Evolutionary conservation across 139 green algal genomes (phyloP), one percentile per base, ranked within the genome.

Genomic region (Chlorella vulgaris): DNA sequence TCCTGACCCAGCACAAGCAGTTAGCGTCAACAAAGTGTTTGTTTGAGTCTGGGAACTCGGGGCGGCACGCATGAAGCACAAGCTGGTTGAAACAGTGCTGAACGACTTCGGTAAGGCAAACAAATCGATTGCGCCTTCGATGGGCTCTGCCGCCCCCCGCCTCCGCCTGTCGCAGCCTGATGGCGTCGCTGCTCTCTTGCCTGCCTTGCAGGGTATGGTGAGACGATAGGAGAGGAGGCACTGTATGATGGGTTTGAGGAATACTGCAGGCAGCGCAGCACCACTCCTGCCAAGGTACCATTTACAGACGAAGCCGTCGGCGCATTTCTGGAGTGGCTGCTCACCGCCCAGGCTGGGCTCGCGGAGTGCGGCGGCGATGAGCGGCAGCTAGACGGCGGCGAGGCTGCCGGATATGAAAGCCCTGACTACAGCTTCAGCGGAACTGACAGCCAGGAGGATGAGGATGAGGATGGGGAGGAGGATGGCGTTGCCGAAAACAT

Each of bases 151-250:
- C n/a, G n/a, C n/a, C n/a, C n/a, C n/a, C n/a, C n/a, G n/a, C n/a
- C n/a, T n/a, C n/a, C n/a, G n/a, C n/a, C n/a, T n/a, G n/a, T n/a
- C n/a, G n/a, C n/a, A n/a, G n/a, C n/a, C n/a, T n/a, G n/a, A n/a
- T n/a, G n/a, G n/a, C n/a, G n/a, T n/a, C n/a, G n/a, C n/a, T n/a
- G n/a, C n/a, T n/a, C n/a, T n/a, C n/a, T n/a, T n/a, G n/a, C n/a
- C n/a, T n/a, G n/a, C n/a, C n/a, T 21, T 62, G 38, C 76, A 87
- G 83, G 83, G 3, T 87, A 84, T 58, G 31, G 68, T 28, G 77
- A 84, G 7, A 82, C 83, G 0, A 26, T 84, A 35, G 83, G 83
- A 21, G 69, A 79, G 43, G 53, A 81, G 29, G 58, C 58, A 1
- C 31, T 84, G 29, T 87, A 84, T 31, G 83, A 78, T 47, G 67